Base-by-base conservation (phyloP, 345 rosid genomes). In the Syzygium aqueum region DNA sequence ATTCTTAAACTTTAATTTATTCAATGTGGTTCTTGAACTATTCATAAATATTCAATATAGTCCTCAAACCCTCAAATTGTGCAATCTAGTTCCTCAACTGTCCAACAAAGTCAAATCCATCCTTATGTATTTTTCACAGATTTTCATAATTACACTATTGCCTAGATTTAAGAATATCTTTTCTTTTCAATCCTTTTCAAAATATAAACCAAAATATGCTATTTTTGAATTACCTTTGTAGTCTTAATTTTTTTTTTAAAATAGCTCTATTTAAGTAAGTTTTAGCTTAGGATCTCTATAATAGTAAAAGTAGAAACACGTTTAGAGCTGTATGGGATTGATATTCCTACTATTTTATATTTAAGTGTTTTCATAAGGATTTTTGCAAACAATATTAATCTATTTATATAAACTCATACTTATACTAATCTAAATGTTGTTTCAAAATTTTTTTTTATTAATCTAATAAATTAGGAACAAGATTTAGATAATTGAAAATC, bases 311-410 rank as follows among this genome's bases (percentile, higher is more conserved):
- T 3, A 23, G 25, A 56, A 56, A 56, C 61, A 23, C n/a, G 4
- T 1, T 56, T 1, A 56, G 25, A 0, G 61, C 2, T 3, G 13
- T 56, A 56, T 23, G 0, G 0, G n/a, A 56, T 56, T 23, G 13
- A 56, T 56, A 56, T 56, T 56, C n/a, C 61, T 2, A 6, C n/a
- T 56, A 23, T 56, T 56, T 56, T 56, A 11, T 56, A 56, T 56
- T 23, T 43, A 43, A 43, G 7, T 43, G 46, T 43, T 43, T 43
- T 43, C 61, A 56, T 23, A 23, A 56, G 61, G 61, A 56, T 1
- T 22, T 23, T 0, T 3, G 0, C 6, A 23, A 56, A 56, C n/a
- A 9, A 8, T 22, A 1, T 56, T 56, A 23, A 56, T 56, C n/a
- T 56, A 3, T 56, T 56, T 56, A 56, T 56, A 56, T 56, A 8